Evolutionary conservation across 805 yeast genomes (phyloP), one percentile per base, ranked within the genome.

Genomic region (Ogataea zsoltii): DNA sequence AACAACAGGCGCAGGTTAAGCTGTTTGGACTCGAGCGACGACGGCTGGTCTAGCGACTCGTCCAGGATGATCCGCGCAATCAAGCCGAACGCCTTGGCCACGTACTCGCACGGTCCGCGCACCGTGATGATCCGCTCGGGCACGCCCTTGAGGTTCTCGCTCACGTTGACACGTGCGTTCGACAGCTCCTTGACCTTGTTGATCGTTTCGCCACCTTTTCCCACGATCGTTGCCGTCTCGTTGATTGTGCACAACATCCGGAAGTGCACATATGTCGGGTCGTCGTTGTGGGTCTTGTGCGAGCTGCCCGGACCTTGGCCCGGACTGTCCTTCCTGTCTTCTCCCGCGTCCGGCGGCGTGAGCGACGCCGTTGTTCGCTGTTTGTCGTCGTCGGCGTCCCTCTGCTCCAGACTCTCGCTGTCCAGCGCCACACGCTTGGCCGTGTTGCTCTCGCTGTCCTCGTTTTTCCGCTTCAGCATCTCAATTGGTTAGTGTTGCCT

Each of bases 11-110:
- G 75, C 53, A 89, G 62, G 31, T 76, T 75, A 44, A 80, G 76
- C 42, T 74, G 79, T 50, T 70, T 68, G 19, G 87, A 78, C 41
- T 74, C 71, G 26, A 75, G 67, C 2, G 77, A 69, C 1, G 88
- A 83, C 2, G 87, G 80, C 47, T 72, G 76, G 49, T 80, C 82
- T 51, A 80, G 79, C 3, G 85, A 82, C 55, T 84, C 92, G 44
- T 80, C 83, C 48, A 78, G 68, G 4, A 88, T 74, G 3, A 83
- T 76, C 53, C 91, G 75, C 0, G 81, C 77, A 29, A 88, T 79
- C 52, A 87, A 67, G 0, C 94, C 94, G 64, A 84, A 85, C 0
- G 94, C 92, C 60, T 82, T 81, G 12, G 96, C 91, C 7, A 86
- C 92, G 53, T 80, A 75, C 53, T 85, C 91, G 2, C 90, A 77